Conservation (phyloP, 495 filamentous ascomycete species). For the Antarctomyces pellizariae region DNA sequence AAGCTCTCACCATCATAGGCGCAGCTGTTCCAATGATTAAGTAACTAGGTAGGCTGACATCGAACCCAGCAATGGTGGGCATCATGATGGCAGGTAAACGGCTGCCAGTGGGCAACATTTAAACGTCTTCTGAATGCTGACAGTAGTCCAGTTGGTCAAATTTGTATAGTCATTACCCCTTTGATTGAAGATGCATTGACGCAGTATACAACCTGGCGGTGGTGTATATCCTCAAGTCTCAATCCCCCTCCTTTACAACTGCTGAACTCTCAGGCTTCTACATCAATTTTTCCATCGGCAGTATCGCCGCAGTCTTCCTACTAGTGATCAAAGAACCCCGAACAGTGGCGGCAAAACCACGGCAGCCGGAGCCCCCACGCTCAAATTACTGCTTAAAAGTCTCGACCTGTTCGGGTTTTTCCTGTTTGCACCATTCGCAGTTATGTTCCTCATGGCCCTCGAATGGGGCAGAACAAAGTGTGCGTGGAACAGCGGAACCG, state of each 20-base stretch:
- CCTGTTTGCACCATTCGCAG: conserved; percentile 15
- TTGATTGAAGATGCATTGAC: conserved; percentile 41
- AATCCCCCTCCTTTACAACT: not conserved
- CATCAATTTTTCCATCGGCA: conserved; percentile 39
- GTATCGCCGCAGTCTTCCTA: conserved; percentile 20
- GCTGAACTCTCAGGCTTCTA: conserved; percentile 23
- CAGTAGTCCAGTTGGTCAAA: conserved; percentile 19
- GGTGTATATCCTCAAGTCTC: conserved; percentile 14
- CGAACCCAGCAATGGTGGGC: conserved; percentile 9
- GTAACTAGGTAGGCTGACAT: conserved; percentile 14
- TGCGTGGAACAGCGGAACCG: conserved; percentile 16
- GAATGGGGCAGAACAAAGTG: conserved; percentile 21
- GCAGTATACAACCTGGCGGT: conserved; percentile 23
- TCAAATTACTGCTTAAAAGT: conserved; percentile 8
- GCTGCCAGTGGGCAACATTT: too few species aligned
- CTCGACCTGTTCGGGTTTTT: conserved; percentile 26
- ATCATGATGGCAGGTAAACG: conserved; percentile 17
- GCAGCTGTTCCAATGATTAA: conserved; percentile 21
- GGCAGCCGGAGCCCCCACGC: not conserved
- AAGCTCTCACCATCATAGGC: conserved; percentile 26
- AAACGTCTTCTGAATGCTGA: conserved; percentile 11
- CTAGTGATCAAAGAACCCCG: conserved; percentile 25
- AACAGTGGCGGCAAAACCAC: conserved; percentile 11
- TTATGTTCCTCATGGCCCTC: conserved; percentile 20
- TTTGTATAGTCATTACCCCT: conserved; percentile 25